Evolutionary conservation across 2,329 filamentous ascomycete species (phyloP).

Genomic region (Diplodia scrobiculata): DNA sequence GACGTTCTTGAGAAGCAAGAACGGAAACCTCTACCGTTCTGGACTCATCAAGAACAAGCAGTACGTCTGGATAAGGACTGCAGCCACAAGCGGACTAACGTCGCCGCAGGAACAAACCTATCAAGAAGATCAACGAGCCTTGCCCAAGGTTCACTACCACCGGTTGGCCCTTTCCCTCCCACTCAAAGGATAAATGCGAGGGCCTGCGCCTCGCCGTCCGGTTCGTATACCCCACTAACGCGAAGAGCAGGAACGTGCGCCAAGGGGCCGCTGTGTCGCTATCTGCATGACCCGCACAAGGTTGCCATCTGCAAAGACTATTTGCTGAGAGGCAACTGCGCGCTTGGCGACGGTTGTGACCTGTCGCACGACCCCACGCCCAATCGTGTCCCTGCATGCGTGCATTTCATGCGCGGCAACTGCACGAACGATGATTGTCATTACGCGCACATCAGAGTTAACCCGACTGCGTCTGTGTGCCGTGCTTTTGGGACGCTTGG

Average conservation of each 20-base stretch:
- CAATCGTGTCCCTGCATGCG: slow-evolving; percentile 81
- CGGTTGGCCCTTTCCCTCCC: slow-evolving; percentile 47
- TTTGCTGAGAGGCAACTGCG: slow-evolving; percentile 76
- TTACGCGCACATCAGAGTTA: slow-evolving; percentile 81
- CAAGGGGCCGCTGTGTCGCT: slow-evolving; percentile 77
- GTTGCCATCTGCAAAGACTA: slow-evolving; percentile 89
- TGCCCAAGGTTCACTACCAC: slow-evolving; percentile 64
- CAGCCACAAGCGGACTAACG: slow-evolving; percentile 20
- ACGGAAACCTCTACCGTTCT: slow-evolving; percentile 80
- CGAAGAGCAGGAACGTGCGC: slow-evolving; percentile 72
- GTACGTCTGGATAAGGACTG: slow-evolving; percentile 55
- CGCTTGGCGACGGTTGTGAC: slow-evolving; percentile 77
- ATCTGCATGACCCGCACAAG: slow-evolving; percentile 79
- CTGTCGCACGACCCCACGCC: slow-evolving; percentile 84
- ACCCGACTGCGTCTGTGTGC: slow-evolving; percentile 77
- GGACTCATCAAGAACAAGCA: slow-evolving; percentile 73
- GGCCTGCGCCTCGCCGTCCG: slow-evolving; percentile 18
- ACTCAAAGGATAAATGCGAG: slow-evolving; percentile 29
- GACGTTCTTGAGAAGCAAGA: slow-evolving; percentile 81
- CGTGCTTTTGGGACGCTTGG: slow-evolving; percentile 80
- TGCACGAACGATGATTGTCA: slow-evolving; percentile 85
- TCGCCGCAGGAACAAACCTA: slow-evolving; percentile 33
- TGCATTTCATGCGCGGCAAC: slow-evolving; percentile 86
- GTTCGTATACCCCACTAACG: slow-evolving; percentile 30
- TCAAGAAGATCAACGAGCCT: slow-evolving; percentile 70